Evolutionary conservation across 2,329 filamentous ascomycete genomes (phyloP).

Genomic region (Neonectria coccinea): DNA sequence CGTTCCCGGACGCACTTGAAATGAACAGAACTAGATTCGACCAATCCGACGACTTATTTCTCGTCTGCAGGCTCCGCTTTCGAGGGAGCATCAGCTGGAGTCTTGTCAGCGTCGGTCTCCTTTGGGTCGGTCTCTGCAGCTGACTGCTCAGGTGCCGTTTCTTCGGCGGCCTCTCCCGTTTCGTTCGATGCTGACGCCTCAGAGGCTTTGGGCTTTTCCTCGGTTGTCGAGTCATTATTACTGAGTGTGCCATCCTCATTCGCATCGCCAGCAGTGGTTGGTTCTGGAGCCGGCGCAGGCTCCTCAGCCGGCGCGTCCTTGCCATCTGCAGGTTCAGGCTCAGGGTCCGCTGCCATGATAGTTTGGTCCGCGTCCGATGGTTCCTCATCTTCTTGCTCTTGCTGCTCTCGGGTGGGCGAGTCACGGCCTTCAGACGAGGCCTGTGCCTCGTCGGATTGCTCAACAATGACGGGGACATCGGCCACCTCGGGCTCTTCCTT

Average conservation of each 20-base stretch:
- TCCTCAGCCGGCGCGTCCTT: slow-evolving; percentile 21
- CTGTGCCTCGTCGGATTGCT: slow-evolving; percentile 47
- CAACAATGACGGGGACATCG: slow-evolving; percentile 58
- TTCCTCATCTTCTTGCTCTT: slow-evolving; percentile 26
- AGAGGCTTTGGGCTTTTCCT: slow-evolving; percentile 14
- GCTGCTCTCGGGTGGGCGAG: background rate
- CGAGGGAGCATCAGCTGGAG: slow-evolving; percentile 10
- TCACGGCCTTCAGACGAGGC: slow-evolving; percentile 20
- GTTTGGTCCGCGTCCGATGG: slow-evolving; percentile 42
- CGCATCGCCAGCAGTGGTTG: slow-evolving; percentile 33
- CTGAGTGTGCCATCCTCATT: slow-evolving; percentile 37
- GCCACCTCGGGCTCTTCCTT: slow-evolving; percentile 62
- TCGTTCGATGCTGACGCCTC: slow-evolving; percentile 19
- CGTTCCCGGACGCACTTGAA: slow-evolving; percentile 1
- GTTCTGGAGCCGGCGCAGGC: slow-evolving; percentile 22
- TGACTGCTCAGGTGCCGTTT: slow-evolving; percentile 13
- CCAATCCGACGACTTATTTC: slow-evolving; percentile 23
- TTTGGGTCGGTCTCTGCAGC: slow-evolving; percentile 20
- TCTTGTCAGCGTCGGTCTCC: slow-evolving; percentile 24
- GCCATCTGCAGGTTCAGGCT: slow-evolving; percentile 34
- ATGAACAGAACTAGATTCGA: slow-evolving; percentile 24
- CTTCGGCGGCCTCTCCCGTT: slow-evolving; percentile 8
- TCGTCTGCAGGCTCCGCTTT: slow-evolving; percentile 26
- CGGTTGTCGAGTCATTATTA: slow-evolving; percentile 10
- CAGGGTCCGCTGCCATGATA: slow-evolving; percentile 39